Evolutionary conservation across 2,329 filamentous ascomycete genomes (phyloP).

Genomic region (Talaromyces sp.): DNA sequence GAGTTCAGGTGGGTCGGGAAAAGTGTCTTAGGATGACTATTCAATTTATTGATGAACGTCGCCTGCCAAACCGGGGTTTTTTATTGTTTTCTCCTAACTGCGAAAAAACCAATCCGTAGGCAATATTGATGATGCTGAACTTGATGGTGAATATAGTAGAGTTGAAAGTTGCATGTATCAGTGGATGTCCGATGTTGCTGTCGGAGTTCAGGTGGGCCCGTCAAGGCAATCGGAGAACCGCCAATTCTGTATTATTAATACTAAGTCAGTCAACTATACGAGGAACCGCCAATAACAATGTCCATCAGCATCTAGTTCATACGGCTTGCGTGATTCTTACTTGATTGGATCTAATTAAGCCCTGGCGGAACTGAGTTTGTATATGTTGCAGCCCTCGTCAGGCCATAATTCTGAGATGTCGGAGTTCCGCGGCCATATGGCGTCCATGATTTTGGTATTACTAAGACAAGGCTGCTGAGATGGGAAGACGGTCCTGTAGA

Average conservation of each 20-base stretch:
- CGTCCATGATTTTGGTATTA: not conserved
- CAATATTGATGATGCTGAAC: not conserved
- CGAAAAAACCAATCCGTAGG: not conserved
- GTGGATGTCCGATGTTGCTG: not conserved
- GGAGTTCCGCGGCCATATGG: not conserved
- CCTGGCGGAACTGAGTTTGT: not conserved
- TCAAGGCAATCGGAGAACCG: not conserved
- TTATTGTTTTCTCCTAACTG: not conserved
- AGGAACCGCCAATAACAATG: not conserved
- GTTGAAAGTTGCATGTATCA: not conserved
- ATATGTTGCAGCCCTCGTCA: not conserved
- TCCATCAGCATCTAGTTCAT: not conserved
- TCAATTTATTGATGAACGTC: no score
- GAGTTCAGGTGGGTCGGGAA: slow-evolving; percentile 1
- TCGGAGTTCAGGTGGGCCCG: slow-evolving; percentile 7
- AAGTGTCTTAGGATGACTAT: not conserved
- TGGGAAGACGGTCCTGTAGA: not conserved
- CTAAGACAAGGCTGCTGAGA: not conserved
- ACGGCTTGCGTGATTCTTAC: not conserved
- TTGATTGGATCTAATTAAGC: not conserved
- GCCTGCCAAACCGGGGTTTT: not conserved
- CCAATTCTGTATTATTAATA: not conserved
- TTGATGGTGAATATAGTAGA: not conserved
- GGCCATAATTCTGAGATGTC: not conserved
- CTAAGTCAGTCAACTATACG: not conserved